Base-by-base conservation (phyloP, 495 filamentous ascomycete species). In the Annulohypoxylon nitens region DNA sequence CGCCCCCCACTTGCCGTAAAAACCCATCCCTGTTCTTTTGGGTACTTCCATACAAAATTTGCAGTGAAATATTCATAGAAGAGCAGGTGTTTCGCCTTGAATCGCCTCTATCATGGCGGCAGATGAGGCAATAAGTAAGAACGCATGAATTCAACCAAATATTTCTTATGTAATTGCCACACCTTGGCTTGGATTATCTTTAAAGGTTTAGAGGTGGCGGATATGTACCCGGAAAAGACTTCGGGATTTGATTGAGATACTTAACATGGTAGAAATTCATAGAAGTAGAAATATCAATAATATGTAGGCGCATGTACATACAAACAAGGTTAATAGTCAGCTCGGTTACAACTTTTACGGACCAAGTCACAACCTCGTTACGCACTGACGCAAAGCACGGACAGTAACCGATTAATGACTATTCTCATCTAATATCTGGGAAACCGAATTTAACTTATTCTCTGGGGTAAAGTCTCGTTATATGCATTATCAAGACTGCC, bases 331-430 rank as follows among this genome's bases (percentile, higher is more conserved):
- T 5, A 14, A 18, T 7, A 47, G 43, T 47, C 43, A 47, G 54
- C 8, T 74, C 65, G 71, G 61, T 69, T 74, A 74, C 65, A 65
- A 16, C 62, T 55, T 60, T 61, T 50, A 25, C 55, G 55, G 61
- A 26, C 57, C 34, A 41, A 64, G 70, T 64, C 70, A 73, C 53
- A 61, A 39, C 70, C 12, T 57, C 26, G 61, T 57, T 66, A 67
- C 62, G 71, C 71, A 67, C 71, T 70, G 67, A 74, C 62, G 25
- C 50, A 23, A 47, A 55, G 71, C 71, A 70, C 60, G 18, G 70
- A 73, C 55, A 6, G 45, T 9, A 36, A n/a, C 43, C 20, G 53
- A 59, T 60, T 60, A 68, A 16, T n/a, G 18, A 25, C 8, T 48
- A 14, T 57, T 45, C 36, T 11, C 33, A n/a, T 39, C 20, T 25